A percentile compares a stretch with the other conserved stretches of the same genome.
These are phyloP conservation scores for Tolypocladium tundrense DNA, from an alignment of 2,329 filamentous ascomycete genomes.

Conservation along the genomic window DNA sequence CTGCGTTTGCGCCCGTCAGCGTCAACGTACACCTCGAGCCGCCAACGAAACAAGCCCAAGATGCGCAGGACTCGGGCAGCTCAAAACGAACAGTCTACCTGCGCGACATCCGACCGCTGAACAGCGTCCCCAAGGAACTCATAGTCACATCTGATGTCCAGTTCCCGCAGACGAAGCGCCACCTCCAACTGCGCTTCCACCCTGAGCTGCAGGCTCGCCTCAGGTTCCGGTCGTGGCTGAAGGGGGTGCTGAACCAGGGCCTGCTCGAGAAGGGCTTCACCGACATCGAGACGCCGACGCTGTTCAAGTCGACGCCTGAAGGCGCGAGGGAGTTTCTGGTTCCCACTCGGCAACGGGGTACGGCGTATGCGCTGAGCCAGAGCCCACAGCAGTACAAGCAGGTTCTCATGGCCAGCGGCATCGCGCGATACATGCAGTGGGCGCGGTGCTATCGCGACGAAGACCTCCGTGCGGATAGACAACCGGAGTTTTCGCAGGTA, in stretches of 20 bases:
- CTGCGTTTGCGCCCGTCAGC: conserved; percentile 41
- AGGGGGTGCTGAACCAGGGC: conserved; percentile 38
- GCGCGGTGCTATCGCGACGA: conserved; percentile 94
- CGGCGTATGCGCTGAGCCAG: conserved; percentile 85
- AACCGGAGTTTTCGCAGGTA: conserved; percentile 93
- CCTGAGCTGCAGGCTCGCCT: conserved; percentile 56
- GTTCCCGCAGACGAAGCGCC: conserved; percentile 65
- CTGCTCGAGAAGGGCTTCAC: conserved; percentile 51
- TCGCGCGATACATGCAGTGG: conserved; percentile 80
- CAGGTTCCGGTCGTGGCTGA: conserved; percentile 54
- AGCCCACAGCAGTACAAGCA: conserved; percentile 99
- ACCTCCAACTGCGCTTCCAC: conserved; percentile 77
- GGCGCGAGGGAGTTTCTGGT: conserved; percentile 92
- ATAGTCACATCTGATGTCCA: conserved; percentile 64
- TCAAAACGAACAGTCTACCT: conserved; percentile 50
- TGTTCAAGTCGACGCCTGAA: conserved; percentile 97
- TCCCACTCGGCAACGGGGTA: conserved; percentile 64
- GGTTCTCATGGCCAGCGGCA: conserved; percentile 85
- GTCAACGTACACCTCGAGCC: conserved; percentile 29
- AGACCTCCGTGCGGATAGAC: conserved; percentile 80
- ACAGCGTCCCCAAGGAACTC: conserved; percentile 46
- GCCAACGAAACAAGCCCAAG: conserved; percentile 9
- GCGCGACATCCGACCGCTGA: conserved; percentile 36
- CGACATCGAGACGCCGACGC: conserved; percentile 82
- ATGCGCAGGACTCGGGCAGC: conserved; percentile 11